Percentiles rank a stretch among this genome's conserved stretches.
Conservation (phyloP, 176 grass and related monocot species). For the Phyllostachys edulis region DNA sequence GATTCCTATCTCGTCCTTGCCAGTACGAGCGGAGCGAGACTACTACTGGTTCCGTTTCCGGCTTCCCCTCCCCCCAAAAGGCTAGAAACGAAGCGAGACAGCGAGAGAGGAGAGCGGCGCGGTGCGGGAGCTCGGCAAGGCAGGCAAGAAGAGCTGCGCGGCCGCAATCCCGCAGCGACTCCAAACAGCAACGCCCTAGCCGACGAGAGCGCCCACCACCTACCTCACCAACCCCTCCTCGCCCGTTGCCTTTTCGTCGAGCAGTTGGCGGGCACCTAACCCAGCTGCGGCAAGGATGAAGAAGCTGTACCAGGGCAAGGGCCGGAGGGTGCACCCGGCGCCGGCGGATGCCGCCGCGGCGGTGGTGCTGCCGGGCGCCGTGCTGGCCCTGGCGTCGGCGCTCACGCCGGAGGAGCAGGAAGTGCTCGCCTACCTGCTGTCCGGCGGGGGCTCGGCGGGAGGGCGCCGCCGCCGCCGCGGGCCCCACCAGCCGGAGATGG, state of each 20-base stretch:
- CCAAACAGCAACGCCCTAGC: conserved; percentile 50
- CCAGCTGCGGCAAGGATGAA: conserved; percentile 45
- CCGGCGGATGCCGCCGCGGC: conserved; percentile 22
- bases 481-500: conserved; percentile 68
- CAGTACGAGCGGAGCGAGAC: no score
- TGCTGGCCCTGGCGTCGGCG: conserved; percentile 52
- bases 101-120: not conserved
- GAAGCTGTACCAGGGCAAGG: conserved; percentile 76
- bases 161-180: conserved; percentile 33
- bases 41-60: no score
- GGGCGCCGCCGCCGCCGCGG: conserved; percentile 26
- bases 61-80: not conserved
- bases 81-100: not conserved
- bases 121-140: no score
- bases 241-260: conserved; percentile 20
- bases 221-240: conserved; percentile 27
- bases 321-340: conserved; percentile 64
- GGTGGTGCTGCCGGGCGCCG: conserved; percentile 45
- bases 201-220: conserved; percentile 34
- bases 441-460: conserved; percentile 14
- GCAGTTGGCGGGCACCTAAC: conserved; percentile 43
- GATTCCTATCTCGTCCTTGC: not conserved
- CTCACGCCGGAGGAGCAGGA: conserved; percentile 74
- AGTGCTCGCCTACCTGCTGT: conserved; percentile 82
- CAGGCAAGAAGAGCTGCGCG: conserved; percentile 11